Evolutionary conservation across 2,329 filamentous ascomycete genomes (phyloP).

Genomic region (Fusarium udum): DNA sequence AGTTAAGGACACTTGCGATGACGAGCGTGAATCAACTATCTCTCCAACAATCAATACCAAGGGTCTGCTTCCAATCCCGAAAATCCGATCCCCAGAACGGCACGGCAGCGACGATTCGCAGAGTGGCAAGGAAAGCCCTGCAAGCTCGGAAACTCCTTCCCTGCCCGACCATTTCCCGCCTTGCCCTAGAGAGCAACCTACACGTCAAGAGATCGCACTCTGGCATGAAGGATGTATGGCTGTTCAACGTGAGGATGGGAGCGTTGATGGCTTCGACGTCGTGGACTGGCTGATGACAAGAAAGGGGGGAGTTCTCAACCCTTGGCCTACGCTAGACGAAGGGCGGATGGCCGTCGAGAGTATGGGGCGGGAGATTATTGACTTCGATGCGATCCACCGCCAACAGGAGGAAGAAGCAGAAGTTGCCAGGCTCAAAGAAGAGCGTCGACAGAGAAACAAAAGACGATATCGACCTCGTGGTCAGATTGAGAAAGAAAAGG

Average conservation of each 20-base stretch:
- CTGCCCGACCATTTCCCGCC: constrained; percentile 25
- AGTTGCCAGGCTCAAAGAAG: constrained; percentile 24
- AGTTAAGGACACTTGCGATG: background rate
- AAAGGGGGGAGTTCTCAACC: constrained; percentile 28
- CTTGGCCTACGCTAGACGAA: constrained; percentile 35
- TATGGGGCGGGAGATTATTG: constrained; percentile 33
- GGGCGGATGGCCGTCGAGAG: constrained; percentile 18
- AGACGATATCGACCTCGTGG: constrained; percentile 36
- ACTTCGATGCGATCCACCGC: constrained; percentile 20
- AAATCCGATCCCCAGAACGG: background rate
- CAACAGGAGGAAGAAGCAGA: constrained; percentile 29
- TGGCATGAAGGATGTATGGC: constrained; percentile 32
- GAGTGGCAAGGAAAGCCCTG: background rate
- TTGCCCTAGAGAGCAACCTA: constrained; percentile 11
- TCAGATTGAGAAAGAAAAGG: constrained; percentile 30
- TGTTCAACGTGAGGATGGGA: constrained; percentile 26
- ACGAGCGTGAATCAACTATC: constrained; percentile 4
- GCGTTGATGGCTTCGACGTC: constrained; percentile 30
- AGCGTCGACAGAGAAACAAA: constrained; percentile 37
- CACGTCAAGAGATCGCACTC: constrained; percentile 7
- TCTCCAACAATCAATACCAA: background rate
- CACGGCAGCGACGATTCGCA: constrained; percentile 15
- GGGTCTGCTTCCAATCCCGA: background rate
- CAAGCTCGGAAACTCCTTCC: background rate
- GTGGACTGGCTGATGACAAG: constrained; percentile 34